Base-by-base conservation (phyloP, 2,329 filamentous ascomycete species). In the Sclerotinia glacialis region DNA sequence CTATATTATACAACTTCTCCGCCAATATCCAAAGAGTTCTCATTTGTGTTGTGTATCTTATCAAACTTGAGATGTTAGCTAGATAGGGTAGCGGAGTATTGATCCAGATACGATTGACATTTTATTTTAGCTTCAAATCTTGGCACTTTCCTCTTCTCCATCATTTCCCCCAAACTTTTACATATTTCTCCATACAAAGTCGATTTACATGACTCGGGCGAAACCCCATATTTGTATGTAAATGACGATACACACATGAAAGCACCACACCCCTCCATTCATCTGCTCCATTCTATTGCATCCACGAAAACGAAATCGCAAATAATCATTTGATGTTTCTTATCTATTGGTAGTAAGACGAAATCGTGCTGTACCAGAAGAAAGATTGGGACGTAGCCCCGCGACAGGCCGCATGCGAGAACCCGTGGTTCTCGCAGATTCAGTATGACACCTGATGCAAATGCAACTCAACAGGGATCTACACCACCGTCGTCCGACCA, bases 361-460 rank as follows among this genome's bases (percentile, higher is more conserved):
- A 50, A 50, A 61, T 26, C 5, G 44, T 61, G 14, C 44, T 37
- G 44, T 42, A 61, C 16, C 31, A 49, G 31, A 12, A 49, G 31
- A 12, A 21, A 61, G 44, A 61, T 61, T 49, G 37, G 44, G 21
- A 49, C 52, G 21, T 54, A 26, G 58, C n/a, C 21, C 44, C 28
- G 31, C 44, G 28, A 31, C n/a, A 60, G 44, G 28, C 58, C 42
- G 52, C 67, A 70, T 70, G 67, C 67, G 68, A 69, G 67, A 50
- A 59, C 64, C 58, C 52, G 60, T 56, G 71, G 69, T 67, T 60
- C 66, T 70, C 69, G 71, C 70, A 72, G 66, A 64, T 65, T 37
- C 63, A 65, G 53, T 40, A 72, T 72, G 70, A 58, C 68, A 68
- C 52, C 67, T 65, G 63, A 59, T 59, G 42, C 31, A 50, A 49